Conservation (phyloP, 1,284 basidiomycete genomes). For the Puccinia novopanici region DNA sequence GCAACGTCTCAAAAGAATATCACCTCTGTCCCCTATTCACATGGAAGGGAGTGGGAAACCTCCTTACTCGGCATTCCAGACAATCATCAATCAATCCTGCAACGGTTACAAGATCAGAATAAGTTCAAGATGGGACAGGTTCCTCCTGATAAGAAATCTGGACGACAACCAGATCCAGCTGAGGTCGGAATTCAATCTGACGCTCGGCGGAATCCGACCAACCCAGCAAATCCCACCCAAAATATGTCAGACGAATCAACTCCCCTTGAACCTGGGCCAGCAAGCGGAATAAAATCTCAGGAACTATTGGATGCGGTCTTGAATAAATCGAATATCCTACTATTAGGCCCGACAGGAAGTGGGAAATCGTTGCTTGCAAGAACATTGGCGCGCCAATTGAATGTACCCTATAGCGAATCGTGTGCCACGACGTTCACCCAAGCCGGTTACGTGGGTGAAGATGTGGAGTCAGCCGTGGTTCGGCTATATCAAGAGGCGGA, state of each 20-base stretch:
- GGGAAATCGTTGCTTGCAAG: slow-evolving; percentile 84
- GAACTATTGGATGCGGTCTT: slow-evolving; percentile 23
- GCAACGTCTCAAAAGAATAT: not conserved
- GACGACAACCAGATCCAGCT: not conserved
- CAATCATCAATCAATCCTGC: not conserved
- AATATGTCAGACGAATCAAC: not conserved
- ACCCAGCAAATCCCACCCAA: slow-evolving; percentile 1
- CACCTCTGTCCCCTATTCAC: not conserved
- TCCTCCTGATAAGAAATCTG: not conserved
- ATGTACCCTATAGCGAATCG: slow-evolving; percentile 76
- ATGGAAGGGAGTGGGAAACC: slow-evolving; percentile 6
- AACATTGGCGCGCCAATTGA: slow-evolving; percentile 79
- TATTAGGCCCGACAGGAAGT: slow-evolving; percentile 60
- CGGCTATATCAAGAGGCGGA: slow-evolving; percentile 80
- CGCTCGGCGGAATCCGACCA: not conserved
- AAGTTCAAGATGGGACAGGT: not conserved
- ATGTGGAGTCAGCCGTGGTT: slow-evolving; percentile 85
- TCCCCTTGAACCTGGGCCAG: not conserved
- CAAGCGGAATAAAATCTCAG: not conserved
- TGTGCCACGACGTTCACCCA: slow-evolving; percentile 62
- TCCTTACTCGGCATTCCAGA: slow-evolving; percentile 8
- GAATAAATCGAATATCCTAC: slow-evolving; percentile 43
- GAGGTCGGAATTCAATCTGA: not conserved
- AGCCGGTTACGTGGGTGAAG: slow-evolving; percentile 75
- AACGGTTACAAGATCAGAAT: not conserved